A percentile compares a stretch with the other conserved stretches of the same genome.
phyloP scores from a whole-genome alignment of 495 filamentous ascomycete species.

The Aspergillus steynii region DNA sequence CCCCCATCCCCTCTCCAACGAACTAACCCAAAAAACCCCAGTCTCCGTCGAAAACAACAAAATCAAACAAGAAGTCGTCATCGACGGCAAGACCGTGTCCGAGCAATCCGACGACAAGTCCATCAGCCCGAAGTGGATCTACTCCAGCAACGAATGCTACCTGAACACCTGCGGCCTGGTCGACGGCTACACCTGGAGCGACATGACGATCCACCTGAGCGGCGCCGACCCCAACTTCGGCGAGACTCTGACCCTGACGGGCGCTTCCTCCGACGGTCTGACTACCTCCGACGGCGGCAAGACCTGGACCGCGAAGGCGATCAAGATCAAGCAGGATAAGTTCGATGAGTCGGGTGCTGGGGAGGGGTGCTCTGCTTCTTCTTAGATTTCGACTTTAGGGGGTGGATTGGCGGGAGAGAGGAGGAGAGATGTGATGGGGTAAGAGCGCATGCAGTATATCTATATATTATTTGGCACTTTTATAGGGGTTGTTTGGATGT shows the following conservation, averaged over 20 bases:
- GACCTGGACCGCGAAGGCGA: slow-evolving; percentile 19
- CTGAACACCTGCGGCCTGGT: slow-evolving; percentile 20
- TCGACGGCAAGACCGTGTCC: slow-evolving; percentile 13
- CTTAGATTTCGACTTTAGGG: too few relatives aligned
- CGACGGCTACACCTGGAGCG: slow-evolving; percentile 18
- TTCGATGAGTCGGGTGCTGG: slow-evolving; percentile 1
- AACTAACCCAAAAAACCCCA: slow-evolving; percentile 4
- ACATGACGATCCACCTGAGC: slow-evolving; percentile 22
- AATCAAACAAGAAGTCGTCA: slow-evolving; percentile 20
- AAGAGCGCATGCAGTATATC: too few relatives aligned
- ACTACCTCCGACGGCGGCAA: slow-evolving; percentile 20
- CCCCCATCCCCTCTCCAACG: background rate
- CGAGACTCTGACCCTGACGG: slow-evolving; percentile 14
- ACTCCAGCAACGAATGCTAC: slow-evolving; percentile 29
- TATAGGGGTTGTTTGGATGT: too few relatives aligned
- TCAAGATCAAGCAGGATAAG: slow-evolving; percentile 16
- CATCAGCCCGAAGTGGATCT: slow-evolving; percentile 17
- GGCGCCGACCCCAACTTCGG: slow-evolving; percentile 18
- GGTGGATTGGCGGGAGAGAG: too few relatives aligned
- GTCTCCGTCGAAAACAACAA: slow-evolving; percentile 20
- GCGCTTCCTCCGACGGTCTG: slow-evolving; percentile 13
- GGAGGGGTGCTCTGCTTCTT: slow-evolving; percentile 29
- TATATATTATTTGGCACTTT: too few relatives aligned
- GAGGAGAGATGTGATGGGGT: too few relatives aligned
- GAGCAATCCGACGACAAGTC: slow-evolving; percentile 6